These are phyloP conservation scores for Pestalotiopsis sp. DNA, from an alignment of 2,329 filamentous ascomycete species.

Conservation along the genomic window DNA sequence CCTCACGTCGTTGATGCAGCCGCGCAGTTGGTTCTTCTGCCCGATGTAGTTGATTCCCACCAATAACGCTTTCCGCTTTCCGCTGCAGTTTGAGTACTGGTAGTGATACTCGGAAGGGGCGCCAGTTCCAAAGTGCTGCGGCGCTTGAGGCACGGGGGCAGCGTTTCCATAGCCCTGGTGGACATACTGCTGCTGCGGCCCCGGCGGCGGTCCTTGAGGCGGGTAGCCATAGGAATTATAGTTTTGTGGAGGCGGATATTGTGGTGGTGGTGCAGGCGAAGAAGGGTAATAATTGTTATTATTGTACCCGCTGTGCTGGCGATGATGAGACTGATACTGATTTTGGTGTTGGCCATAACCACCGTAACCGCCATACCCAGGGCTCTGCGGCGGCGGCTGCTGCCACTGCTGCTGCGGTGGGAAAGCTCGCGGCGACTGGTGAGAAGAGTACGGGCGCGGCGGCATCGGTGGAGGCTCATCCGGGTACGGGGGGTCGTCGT, in stretches of 20 bases:
- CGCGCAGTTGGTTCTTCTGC: slow-evolving; percentile 70
- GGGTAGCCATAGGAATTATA: slow-evolving; percentile 49
- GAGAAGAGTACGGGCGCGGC: not conserved
- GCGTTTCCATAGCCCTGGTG: slow-evolving; percentile 2
- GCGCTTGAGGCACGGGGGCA: slow-evolving; percentile 44
- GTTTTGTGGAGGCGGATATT: slow-evolving; percentile 43
- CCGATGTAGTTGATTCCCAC: slow-evolving; percentile 84
- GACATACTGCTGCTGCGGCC: slow-evolving; percentile 17
- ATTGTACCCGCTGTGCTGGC: slow-evolving; percentile 2
- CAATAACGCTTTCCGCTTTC: slow-evolving; percentile 71
- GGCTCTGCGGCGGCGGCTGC: slow-evolving; percentile 11
- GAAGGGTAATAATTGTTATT: not conserved
- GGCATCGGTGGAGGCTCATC: not conserved
- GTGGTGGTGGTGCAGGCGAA: not conserved
- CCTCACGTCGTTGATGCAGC: slow-evolving; percentile 81
- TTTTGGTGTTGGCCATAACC: not conserved
- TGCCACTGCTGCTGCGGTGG: not conserved
- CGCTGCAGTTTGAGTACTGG: slow-evolving; percentile 76
- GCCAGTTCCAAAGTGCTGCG: slow-evolving; percentile 67
- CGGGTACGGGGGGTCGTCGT: not conserved
- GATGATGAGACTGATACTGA: not conserved
- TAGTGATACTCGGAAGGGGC: slow-evolving; percentile 71
- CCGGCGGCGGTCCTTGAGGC: slow-evolving; percentile 28
- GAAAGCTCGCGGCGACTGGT: not conserved
- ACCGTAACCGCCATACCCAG: not conserved